Evolutionary conservation across 2,329 filamentous ascomycete species (phyloP), one percentile per base, ranked within the genome.

Genomic region (Epichloe coenophiala): DNA sequence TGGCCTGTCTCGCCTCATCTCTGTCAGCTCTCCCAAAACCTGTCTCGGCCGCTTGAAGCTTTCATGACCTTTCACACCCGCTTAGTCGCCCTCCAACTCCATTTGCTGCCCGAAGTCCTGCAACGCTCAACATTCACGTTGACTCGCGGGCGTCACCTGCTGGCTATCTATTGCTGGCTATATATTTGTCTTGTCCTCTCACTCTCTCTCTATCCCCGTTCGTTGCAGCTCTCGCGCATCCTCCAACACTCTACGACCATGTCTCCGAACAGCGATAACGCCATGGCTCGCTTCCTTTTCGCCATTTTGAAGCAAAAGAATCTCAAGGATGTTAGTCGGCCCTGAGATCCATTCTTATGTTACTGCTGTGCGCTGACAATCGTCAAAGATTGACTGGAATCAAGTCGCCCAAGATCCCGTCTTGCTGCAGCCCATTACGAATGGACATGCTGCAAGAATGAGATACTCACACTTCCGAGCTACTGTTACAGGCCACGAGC

Each of bases 361-460:
- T 33, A 17, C 19, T 47, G 17, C 21, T 21, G 17, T 37, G 35
- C 46, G 35, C 50, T 54, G 46, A 54, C 47, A 44, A 8, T 33
- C 23, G 13, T 27, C 46, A 21, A 51, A 81, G 77, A 78, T 81
- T 58, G 74, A 81, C 60, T 81, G 77, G 77, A 74, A 74, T 53
- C 63, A 71, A 59, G 77, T 81, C 43, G 77, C 77, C 49, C 62
- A 68, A 37, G 74, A 79, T 53, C 75, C 76, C 19, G 69, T 77
- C 45, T 68, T 81, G 9, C 55, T 71, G 23, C 69, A 78, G 47
- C 67, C 71, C 56, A 80, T 80, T 53, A 71, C 75, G 54, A 81
- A 80, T 58, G 77, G 77, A 43, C 77, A 81, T 61, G 77, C 77
- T 33, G 77, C 77, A 35, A 73, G 77, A 45, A 81, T 81, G 77